Evolutionary conservation across 768 basidiomycete species (phyloP), one percentile per base, ranked within the genome.

Genomic region (Tylopilus rubrobrunneus): DNA sequence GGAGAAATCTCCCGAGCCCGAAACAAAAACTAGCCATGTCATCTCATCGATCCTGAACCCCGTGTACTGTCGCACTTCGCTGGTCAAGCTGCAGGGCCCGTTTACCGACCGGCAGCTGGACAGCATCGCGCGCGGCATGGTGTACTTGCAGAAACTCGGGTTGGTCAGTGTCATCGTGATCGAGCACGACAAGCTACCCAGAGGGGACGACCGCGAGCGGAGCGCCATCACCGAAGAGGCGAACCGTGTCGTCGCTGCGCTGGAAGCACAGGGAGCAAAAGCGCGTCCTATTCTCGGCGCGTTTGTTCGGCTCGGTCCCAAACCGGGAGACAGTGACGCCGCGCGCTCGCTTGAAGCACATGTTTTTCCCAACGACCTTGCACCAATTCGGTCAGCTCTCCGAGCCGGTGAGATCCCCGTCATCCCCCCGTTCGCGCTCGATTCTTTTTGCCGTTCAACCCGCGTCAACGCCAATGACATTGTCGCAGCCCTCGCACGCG

Each of bases 21-120:
- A 70, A 34, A 63, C 73, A 9, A 75, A 76, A 57, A 45, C 70
- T 2, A 84, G 74, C 55, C 81, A 78, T 8, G 75, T 87, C 60
- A 72, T 88, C 56, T 78, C 82, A 7, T 85, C 86, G n/a, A 86
- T 89, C 60, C 76, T 95, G n/a, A 78, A 94, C 64, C 95, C 95
- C 7, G 82, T 90, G 49, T 75, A 84, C 53, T 81, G 85, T 42
- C 87, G 92, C 49, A 96, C 97, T 1, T 93, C 95, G 5, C 83
- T 99, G 15, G 95, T 99, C 62, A 98, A 98, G 73, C 75, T 98
- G 3, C 97, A 98, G 69, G 93, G 95, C 10, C 97, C 97, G 3
- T 98, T 98, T 67, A 88, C 84, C 10, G 88, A 96, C 71, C 79
- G 85, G 8, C 97, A 98, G 63, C 83, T 98, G 53, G 91, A 96